Base-by-base conservation (phyloP, 305 asterid species). In the Petunia hybrid region DNA sequence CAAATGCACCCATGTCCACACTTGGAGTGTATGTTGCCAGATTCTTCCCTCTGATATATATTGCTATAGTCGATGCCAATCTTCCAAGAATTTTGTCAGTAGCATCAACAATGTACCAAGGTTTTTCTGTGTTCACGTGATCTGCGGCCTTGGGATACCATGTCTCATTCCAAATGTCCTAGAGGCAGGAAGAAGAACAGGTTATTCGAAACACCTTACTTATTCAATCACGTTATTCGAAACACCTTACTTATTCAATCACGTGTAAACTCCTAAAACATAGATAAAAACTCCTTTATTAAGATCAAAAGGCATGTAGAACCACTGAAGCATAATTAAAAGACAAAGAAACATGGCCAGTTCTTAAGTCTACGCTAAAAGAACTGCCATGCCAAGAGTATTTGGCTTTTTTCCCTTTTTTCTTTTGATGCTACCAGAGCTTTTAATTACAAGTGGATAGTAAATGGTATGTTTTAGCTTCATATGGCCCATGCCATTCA, bases 1-100 rank as follows among this genome's bases (percentile, higher is more conserved):
- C 93, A 62, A 91, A 94, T 61, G 99, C 99, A 78, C 99, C 99
- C 98, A 94, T 95, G 87, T 95, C 99, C 82, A 95, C 98, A 84
- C 98, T 94, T 8, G 99, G 99, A 64, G 99, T 95, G 83, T 84
- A 95, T 0, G 97, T 95, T 4, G 95, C 97, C 51, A 95, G 92
- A 85, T 94, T 91, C 88, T 95, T 95, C 60, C 98, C 98, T 85
- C 98, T 87, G 77, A 95, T 95, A 84, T 92, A 77, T 86, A 91
- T 89, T 80, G 99, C 97, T 66, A 95, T 95, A 2, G 97, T 89
- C 12, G 99, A 94, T 75, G 99, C 99, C 88, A 95, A 63, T 83
- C 98, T 89, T 83, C 99, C 99, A 3, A 95, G 97, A 73, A 94
- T 92, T 88, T 90, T 90, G 87, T 95, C 99, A 4, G 93, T 86